Conservation (phyloP, 2,329 filamentous ascomycete genomes). For the Aspergillus uvarum region DNA sequence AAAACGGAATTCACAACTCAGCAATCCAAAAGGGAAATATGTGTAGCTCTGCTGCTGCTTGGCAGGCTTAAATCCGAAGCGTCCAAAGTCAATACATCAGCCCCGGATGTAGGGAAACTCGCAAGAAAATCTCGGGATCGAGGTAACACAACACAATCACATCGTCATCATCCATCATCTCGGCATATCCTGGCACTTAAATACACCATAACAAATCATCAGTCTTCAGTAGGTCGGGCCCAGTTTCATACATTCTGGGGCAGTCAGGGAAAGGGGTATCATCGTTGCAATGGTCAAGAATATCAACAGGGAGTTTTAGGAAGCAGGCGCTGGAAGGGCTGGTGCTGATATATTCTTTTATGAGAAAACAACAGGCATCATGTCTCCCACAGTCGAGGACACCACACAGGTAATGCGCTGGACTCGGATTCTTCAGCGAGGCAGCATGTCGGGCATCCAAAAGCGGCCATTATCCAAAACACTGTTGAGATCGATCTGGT, state of each 20-base stretch:
- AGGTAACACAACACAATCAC: not conserved
- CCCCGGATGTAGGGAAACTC: not conserved
- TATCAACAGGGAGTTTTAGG: slow-evolving; percentile 3
- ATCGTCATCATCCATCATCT: not conserved
- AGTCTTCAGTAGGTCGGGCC: not conserved
- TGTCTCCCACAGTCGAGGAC: not conserved
- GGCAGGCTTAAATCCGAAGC: too few relatives aligned
- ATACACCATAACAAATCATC: not conserved
- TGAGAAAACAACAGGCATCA: not conserved
- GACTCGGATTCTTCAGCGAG: not conserved
- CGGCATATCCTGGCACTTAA: not conserved
- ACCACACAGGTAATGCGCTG: not conserved
- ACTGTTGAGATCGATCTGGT: slow-evolving; percentile 35
- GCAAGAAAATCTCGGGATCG: not conserved
- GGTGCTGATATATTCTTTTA: not conserved
- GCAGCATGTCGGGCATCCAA: slow-evolving; percentile 32
- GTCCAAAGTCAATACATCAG: too few relatives aligned
- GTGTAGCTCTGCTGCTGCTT: too few relatives aligned
- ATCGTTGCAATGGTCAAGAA: not conserved
- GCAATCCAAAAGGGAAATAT: too few relatives aligned
- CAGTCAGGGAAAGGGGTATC: slow-evolving; percentile 10
- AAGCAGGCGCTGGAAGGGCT: not conserved
- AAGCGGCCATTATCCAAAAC: slow-evolving; percentile 37
- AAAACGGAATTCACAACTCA: too few relatives aligned
- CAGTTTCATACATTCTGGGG: not conserved